Conservation (phyloP, 108 stramenopile species). For the Nitzschia inconspicua region DNA sequence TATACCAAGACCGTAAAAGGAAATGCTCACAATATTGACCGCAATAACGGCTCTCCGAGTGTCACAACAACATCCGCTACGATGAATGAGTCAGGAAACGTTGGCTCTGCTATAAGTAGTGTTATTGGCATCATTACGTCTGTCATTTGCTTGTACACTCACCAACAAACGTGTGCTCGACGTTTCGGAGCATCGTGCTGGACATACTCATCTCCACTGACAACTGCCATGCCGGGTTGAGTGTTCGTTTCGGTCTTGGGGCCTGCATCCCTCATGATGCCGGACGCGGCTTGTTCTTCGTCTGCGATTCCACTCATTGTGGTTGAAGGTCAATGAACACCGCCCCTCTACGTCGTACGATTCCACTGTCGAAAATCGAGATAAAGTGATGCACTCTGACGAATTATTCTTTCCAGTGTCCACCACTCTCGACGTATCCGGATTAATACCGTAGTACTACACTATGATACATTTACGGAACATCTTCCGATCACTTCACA, state of each 20-base stretch:
- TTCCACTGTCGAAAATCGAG: too few species aligned
- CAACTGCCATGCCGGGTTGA: neutral
- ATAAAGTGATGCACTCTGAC: too few species aligned
- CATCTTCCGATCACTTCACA: too few species aligned
- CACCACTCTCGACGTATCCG: too few species aligned
- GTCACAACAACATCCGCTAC: slow-evolving; percentile 41
- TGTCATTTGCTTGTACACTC: neutral
- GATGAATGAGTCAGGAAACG: neutral
- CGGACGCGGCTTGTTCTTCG: neutral
- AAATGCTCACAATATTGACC: slow-evolving; percentile 30
- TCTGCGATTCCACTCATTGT: neutral
- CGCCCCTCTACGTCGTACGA: neutral
- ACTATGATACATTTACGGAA: too few species aligned
- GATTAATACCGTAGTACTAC: too few species aligned
- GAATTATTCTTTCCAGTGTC: too few species aligned
- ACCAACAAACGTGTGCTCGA: slow-evolving; percentile 16
- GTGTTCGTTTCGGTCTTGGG: neutral
- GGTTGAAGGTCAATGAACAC: neutral
- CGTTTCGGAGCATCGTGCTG: neutral
- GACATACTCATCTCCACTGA: neutral
- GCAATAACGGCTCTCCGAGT: slow-evolving; percentile 41
- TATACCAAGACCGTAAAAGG: slow-evolving; percentile 8
- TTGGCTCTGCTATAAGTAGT: neutral
- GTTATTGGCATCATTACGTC: neutral
- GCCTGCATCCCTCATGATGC: neutral